Percentiles rank a stretch among this genome's conserved stretches.
Evolutionary conservation across 805 yeast species (phyloP).

Genomic region (Kockiozyma suomiensis): DNA sequence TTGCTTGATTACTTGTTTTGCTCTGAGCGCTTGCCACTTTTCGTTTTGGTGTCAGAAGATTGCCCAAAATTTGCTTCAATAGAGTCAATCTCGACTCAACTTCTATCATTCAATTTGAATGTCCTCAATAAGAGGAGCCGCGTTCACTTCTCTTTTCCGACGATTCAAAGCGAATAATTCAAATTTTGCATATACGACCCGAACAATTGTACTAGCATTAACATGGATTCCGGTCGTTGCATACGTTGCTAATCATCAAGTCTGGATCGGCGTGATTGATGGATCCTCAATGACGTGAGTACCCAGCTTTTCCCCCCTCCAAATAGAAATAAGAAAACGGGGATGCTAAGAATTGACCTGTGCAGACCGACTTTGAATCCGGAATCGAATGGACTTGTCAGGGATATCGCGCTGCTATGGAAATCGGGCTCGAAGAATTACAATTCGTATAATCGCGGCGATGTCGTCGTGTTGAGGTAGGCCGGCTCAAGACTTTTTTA

Average conservation of each 20-base stretch:
- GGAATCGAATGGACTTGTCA: slow-evolving; percentile 24
- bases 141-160: not conserved
- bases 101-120: too few relatives aligned
- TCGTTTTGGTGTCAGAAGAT: too few relatives aligned
- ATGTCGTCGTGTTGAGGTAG: slow-evolving; percentile 25
- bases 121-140: too few relatives aligned
- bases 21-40: too few relatives aligned
- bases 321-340: not conserved
- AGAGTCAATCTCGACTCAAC: too few relatives aligned
- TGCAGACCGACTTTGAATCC: slow-evolving; percentile 31
- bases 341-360: not conserved
- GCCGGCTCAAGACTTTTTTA: not conserved
- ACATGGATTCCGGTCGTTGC: slow-evolving; percentile 83
- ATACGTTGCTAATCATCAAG: slow-evolving; percentile 68
- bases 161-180: not conserved
- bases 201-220: slow-evolving; percentile 44
- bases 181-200: not conserved
- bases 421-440: slow-evolving; percentile 13
- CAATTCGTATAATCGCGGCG: slow-evolving; percentile 21
- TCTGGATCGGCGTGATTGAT: slow-evolving; percentile 69
- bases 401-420: slow-evolving; percentile 27
- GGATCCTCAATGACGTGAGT: slow-evolving; percentile 73
- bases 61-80: too few relatives aligned
- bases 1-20: too few relatives aligned
- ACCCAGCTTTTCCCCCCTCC: not conserved